Base-by-base conservation (phyloP, 164 flowering plant species). In the Vitis riparia region DNA sequence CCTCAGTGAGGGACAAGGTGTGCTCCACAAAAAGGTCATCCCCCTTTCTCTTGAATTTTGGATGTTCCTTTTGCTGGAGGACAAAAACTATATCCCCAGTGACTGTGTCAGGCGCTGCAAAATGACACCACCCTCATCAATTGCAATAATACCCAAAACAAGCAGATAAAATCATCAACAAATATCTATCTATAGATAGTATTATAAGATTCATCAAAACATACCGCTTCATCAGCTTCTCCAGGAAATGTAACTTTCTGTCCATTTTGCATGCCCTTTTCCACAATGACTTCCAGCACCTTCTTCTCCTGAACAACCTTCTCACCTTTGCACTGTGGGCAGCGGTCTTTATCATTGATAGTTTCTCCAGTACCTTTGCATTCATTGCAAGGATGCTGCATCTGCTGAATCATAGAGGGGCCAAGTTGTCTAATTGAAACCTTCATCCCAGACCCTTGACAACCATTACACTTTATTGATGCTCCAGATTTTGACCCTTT, bases 181-280 rank as follows among this genome's bases (percentile, higher is more conserved):
- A 23, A 23, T 23, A 23, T 23, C 27, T 23, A 23, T 23, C 27
- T 23, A 23, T 23, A 23, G 27, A 23, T 1, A 23, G 27, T 23
- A 23, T 23, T 23, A 2, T 2, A 23, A 23, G 27, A 23, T 23
- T 23, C 27, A 23, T 23, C 8, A 59, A 1, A 15, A 73, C 86
- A 55, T 83, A 92, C 97, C 69, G 98, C 93, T 66, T 92, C 98
- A 78, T 90, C 98, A 8, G 98, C 98, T 73, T 91, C 92, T 17
- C 98, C 96, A 49, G 91, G 90, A 82, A 90, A 92, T 27, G 94
- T 88, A 7, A 92, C 88, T 76, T 76, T 92, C 83, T 92, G 98
- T 5, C 91, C 89, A 75, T 89, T 78, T 68, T 91, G 94, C 98
- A 92, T 92, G 0, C 98, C 98, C 82, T 91, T 92, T 74, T 92